These are phyloP conservation scores for Saccharata proteae DNA, from an alignment of 2,329 filamentous ascomycete genomes.

Conservation along the genomic window DNA sequence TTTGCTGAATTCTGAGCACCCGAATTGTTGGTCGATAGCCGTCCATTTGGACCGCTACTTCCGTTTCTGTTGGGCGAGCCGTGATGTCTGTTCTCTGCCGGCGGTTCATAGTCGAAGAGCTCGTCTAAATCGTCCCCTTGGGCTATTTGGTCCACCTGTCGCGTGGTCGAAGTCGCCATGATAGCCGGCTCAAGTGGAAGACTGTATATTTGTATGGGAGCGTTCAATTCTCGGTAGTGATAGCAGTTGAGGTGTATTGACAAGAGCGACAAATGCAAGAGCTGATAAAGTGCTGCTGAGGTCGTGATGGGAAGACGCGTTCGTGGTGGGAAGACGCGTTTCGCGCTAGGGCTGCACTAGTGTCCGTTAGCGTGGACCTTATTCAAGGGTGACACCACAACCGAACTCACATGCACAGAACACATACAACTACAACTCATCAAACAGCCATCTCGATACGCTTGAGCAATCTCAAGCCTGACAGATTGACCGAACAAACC, in stretches of 20 bases:
- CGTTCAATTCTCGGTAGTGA: no score
- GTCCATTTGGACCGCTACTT: conserved; percentile 9
- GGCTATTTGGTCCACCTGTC: no score
- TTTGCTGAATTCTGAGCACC: conserved; percentile 19
- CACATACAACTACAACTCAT: no score
- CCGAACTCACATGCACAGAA: no score
- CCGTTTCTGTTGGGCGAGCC: conserved; percentile 8
- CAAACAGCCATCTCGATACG: no score
- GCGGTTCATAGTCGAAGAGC: conserved; percentile 65
- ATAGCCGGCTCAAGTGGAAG: no score
- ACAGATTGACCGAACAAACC: no score
- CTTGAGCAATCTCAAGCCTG: no score
- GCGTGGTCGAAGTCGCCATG: no score
- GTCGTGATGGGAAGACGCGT: conserved; percentile 9
- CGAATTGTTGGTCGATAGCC: conserved; percentile 15
- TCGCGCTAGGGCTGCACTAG: conserved; percentile 4
- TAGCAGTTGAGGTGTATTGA: no score
- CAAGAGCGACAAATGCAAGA: background rate
- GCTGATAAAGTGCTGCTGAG: background rate
- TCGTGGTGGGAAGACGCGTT: conserved; percentile 11
- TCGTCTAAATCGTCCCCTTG: conserved; percentile 45
- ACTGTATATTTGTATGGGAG: no score
- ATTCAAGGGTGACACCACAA: no score
- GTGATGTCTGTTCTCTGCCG: conserved; percentile 30
- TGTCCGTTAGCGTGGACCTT: conserved; percentile 6